These are phyloP conservation scores for Limonium bicolor DNA, from an alignment of 148 eudicot species.

Conservation along the genomic window DNA sequence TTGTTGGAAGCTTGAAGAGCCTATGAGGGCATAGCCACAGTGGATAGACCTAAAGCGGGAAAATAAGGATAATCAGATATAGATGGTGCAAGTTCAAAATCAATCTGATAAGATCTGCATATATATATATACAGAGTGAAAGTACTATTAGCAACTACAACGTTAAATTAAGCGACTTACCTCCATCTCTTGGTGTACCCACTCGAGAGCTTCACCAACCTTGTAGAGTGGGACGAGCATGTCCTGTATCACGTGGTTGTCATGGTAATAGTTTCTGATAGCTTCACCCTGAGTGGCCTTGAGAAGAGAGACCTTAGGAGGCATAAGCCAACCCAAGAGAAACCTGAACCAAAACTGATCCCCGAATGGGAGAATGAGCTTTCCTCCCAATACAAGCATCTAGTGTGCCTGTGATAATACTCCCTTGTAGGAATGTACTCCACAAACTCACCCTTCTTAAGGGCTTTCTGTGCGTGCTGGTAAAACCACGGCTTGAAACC, in stretches of 20 bases:
- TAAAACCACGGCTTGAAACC: slow-evolving; percentile 6
- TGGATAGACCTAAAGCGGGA: slow-evolving; percentile 1
- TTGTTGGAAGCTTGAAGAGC: slow-evolving; percentile 4
- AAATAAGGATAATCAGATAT: too few species aligned
- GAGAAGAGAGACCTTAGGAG: slow-evolving; percentile 7
- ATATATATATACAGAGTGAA: too few species aligned
- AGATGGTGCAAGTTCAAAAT: too few species aligned
- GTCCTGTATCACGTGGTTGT: slow-evolving; percentile 6
- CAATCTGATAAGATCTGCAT: too few species aligned
- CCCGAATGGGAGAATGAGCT: slow-evolving; percentile 5
- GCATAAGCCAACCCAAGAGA: slow-evolving; percentile 6
- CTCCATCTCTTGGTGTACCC: slow-evolving; percentile 7
- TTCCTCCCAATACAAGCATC: slow-evolving; percentile 7
- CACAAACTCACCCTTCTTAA: slow-evolving; percentile 4
- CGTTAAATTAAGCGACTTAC: too few species aligned
- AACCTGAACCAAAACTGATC: slow-evolving; percentile 6
- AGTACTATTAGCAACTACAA: too few species aligned
- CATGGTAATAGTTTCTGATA: slow-evolving; percentile 4
- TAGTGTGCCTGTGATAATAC: slow-evolving; percentile 6
- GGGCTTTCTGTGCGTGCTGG: slow-evolving; percentile 2
- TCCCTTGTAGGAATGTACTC: slow-evolving; percentile 8
- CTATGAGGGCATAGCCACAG: slow-evolving; percentile 7
- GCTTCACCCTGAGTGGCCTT: slow-evolving; percentile 7
- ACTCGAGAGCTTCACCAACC: slow-evolving; percentile 7
- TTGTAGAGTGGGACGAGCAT: slow-evolving; percentile 7